These are phyloP conservation scores for Populus hybrid DNA, from an alignment of 441 rosid genomes.

Conservation along the genomic window DNA sequence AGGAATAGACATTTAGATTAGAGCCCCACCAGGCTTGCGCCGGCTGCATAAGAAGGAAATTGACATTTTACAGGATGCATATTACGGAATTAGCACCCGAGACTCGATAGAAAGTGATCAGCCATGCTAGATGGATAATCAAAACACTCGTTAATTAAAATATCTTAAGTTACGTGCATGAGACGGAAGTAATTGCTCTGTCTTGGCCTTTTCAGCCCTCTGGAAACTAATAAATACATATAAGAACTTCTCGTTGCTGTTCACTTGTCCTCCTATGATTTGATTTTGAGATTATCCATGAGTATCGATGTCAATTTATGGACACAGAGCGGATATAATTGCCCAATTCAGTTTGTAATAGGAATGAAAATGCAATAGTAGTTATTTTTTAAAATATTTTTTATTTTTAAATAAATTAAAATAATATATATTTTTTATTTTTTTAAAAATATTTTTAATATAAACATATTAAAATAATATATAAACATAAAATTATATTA, in stretches of 20 bases:
- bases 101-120: background rate
- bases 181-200: background rate
- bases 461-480: too few species aligned
- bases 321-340: background rate
- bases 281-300: background rate
- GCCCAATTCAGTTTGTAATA: background rate
- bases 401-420: too few species aligned
- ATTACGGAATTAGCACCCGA: background rate
- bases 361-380: fast-evolving
- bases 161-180: background rate
- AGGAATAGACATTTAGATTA: background rate
- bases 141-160: background rate
- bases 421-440: too few species aligned
- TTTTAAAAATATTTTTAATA: too few species aligned
- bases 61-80: background rate
- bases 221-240: background rate
- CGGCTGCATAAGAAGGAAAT: background rate
- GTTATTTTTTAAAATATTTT: too few species aligned
- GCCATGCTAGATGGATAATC: background rate
- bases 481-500: too few species aligned
- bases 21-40: background rate
- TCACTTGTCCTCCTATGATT: background rate
- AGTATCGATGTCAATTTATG: background rate
- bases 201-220: background rate
- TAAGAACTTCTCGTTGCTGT: background rate